Percentiles rank a stretch among this genome's conserved stretches.
Evolutionary conservation across 352 stramenopile species (phyloP).

Genomic region (Globisporangium okanoganense): DNA sequence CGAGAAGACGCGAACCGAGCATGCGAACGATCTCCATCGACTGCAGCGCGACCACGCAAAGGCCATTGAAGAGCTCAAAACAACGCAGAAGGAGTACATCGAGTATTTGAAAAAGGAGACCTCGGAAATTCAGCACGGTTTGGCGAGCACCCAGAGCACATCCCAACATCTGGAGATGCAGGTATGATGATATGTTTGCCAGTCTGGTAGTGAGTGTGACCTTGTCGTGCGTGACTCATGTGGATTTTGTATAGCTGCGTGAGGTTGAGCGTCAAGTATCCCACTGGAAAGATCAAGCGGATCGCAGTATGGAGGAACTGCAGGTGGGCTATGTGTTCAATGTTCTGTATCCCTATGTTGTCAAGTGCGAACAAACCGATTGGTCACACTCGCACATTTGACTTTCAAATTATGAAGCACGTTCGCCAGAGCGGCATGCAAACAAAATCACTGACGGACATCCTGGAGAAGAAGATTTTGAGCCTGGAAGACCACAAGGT

Average conservation of each 20-base stretch:
- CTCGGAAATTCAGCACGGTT: slow-evolving; percentile 17
- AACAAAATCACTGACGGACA: slow-evolving; percentile 4
- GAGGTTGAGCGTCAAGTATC: slow-evolving; percentile 32
- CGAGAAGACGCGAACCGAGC: slow-evolving; percentile 35
- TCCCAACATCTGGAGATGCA: slow-evolving; percentile 27
- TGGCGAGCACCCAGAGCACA: slow-evolving; percentile 23
- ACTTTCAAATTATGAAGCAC: slow-evolving; percentile 6
- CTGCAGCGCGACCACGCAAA: slow-evolving; percentile 44
- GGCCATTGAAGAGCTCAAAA: slow-evolving; percentile 39
- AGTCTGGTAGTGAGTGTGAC: too few relatives aligned
- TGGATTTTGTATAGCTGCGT: slow-evolving; percentile 16
- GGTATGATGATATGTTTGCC: slow-evolving; percentile 14
- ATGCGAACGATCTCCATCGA: slow-evolving; percentile 30
- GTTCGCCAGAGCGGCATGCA: slow-evolving; percentile 12
- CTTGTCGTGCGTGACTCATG: too few relatives aligned
- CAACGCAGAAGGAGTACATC: slow-evolving; percentile 37
- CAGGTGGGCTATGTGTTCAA: slow-evolving; percentile 23
- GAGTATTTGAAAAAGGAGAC: slow-evolving; percentile 51
- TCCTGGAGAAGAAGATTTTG: slow-evolving; percentile 20
- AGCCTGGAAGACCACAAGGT: slow-evolving; percentile 14
- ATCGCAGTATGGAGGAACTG: slow-evolving; percentile 31
- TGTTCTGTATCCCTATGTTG: background rate
- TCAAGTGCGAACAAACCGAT: slow-evolving; percentile 7
- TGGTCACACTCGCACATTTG: background rate
- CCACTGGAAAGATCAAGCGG: slow-evolving; percentile 36